Conservation (phyloP, 345 rosid genomes). For the Geranium brycei region DNA sequence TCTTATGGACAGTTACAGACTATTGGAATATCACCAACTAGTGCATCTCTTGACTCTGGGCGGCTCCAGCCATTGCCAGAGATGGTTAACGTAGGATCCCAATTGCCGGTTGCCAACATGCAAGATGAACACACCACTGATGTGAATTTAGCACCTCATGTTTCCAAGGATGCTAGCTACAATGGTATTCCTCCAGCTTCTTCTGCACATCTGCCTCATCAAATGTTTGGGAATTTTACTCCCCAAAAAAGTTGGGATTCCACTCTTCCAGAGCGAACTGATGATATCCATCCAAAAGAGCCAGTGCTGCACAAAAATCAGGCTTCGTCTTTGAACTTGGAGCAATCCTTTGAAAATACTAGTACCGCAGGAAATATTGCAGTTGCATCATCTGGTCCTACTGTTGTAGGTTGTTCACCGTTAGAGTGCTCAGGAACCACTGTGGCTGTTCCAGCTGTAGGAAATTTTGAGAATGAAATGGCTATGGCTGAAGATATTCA, state of each 20-base stretch:
- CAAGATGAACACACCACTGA: constrained; percentile 21
- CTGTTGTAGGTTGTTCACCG: constrained; percentile 12
- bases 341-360: constrained; percentile 17
- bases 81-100: constrained; percentile 36
- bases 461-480: constrained; percentile 21
- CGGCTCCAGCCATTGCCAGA: constrained; percentile 41
- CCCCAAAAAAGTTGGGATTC: constrained; percentile 25
- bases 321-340: constrained; percentile 13
- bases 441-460: constrained; percentile 13
- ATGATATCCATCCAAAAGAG: constrained; percentile 30
- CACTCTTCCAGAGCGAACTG: constrained; percentile 21
- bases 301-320: constrained; percentile 17
- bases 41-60: constrained; percentile 41
- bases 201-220: constrained; percentile 39
- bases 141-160: constrained; percentile 30
- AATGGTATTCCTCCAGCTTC: constrained; percentile 30
- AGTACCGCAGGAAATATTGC: constrained; percentile 18
- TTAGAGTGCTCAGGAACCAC: constrained; percentile 13
- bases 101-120: constrained; percentile 31
- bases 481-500: constrained; percentile 12
- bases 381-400: constrained; percentile 7
- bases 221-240: constrained; percentile 30
- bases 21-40: constrained; percentile 31
- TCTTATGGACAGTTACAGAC: constrained; percentile 31
- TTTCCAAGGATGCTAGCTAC: constrained; percentile 23